Evolutionary conservation across 768 basidiomycete genomes (phyloP).

Genomic region (Tricholoma matsutake): DNA sequence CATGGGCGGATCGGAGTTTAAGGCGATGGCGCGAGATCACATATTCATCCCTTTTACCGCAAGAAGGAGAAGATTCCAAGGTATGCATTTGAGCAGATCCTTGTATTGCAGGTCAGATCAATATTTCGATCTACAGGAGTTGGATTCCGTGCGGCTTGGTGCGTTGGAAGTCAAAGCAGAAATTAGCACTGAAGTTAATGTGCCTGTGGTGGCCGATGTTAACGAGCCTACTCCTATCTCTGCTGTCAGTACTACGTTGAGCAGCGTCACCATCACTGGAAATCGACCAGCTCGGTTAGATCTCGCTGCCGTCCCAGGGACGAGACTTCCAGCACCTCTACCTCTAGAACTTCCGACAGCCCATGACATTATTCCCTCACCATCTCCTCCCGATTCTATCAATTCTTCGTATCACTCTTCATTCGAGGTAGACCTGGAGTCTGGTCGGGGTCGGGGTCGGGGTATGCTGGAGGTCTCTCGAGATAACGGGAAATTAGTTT

Average conservation of each 20-base stretch:
- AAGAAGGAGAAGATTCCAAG: constrained; percentile 49
- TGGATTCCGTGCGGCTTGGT: constrained; percentile 38
- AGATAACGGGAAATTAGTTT: constrained; percentile 18
- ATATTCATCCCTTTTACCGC: constrained; percentile 38
- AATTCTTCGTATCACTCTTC: constrained; percentile 43
- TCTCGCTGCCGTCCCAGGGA: constrained; percentile 58
- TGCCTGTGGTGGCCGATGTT: constrained; percentile 53
- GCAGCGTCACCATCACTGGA: constrained; percentile 13
- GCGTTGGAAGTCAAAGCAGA: constrained; percentile 37
- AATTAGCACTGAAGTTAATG: constrained; percentile 55
- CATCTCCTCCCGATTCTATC: constrained; percentile 30
- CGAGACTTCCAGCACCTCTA: constrained; percentile 67
- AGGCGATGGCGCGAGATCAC: constrained; percentile 80
- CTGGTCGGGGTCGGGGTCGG: constrained; percentile 41
- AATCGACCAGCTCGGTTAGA: constrained; percentile 12
- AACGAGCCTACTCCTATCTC: constrained; percentile 35
- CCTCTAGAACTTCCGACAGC: constrained; percentile 70
- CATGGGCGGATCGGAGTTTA: constrained; percentile 88
- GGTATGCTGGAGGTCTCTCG: constrained; percentile 35
- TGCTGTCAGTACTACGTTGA: constrained; percentile 16
- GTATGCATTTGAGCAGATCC: constrained; percentile 6
- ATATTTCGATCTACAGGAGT: constrained; percentile 24
- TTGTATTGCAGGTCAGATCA: neutral
- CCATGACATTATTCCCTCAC: constrained; percentile 47
- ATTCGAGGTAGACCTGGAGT: constrained; percentile 47